These are phyloP conservation scores for Lunularia cruciata DNA, from an alignment of 225 moss, liverwort and hornwort species.

Conservation along the genomic window DNA sequence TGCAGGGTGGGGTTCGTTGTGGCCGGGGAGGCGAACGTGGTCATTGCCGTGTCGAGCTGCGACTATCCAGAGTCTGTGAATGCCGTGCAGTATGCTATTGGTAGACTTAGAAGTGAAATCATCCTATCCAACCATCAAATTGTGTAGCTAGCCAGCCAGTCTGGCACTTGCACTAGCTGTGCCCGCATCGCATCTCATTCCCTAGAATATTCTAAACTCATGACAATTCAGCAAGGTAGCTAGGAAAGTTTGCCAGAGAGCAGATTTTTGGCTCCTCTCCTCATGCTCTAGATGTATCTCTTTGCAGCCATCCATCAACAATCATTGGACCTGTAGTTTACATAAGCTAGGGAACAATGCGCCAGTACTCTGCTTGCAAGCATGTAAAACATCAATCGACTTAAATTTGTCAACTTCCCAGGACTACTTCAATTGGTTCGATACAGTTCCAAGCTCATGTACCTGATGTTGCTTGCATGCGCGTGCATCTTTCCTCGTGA, in stretches of 20 bases:
- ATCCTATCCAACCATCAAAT: conserved; percentile 32
- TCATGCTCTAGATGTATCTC: conserved; percentile 9
- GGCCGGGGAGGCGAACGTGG: conserved; percentile 39
- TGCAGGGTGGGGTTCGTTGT: conserved; percentile 43
- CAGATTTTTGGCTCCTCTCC: conserved; percentile 15
- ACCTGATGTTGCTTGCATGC: background rate
- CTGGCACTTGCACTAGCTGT: background rate
- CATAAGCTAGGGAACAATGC: conserved; percentile 6
- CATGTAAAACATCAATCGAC: conserved; percentile 5
- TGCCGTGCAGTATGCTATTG: conserved; percentile 39
- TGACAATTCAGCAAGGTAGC: background rate
- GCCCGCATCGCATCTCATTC: background rate
- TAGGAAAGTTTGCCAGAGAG: conserved; percentile 10
- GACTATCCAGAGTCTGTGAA: conserved; percentile 36
- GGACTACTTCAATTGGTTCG: background rate
- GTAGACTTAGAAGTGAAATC: conserved; percentile 31
- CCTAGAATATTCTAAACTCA: background rate
- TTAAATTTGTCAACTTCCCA: background rate
- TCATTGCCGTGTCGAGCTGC: conserved; percentile 39
- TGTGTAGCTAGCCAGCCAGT: conserved; percentile 22
- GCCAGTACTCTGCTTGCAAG: background rate
- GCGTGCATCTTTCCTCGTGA: background rate
- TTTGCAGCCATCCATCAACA: background rate
- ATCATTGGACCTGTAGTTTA: background rate
- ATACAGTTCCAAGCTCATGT: background rate